Conservation (phyloP, 345 rosid species). For the Eucalyptus marginata region DNA sequence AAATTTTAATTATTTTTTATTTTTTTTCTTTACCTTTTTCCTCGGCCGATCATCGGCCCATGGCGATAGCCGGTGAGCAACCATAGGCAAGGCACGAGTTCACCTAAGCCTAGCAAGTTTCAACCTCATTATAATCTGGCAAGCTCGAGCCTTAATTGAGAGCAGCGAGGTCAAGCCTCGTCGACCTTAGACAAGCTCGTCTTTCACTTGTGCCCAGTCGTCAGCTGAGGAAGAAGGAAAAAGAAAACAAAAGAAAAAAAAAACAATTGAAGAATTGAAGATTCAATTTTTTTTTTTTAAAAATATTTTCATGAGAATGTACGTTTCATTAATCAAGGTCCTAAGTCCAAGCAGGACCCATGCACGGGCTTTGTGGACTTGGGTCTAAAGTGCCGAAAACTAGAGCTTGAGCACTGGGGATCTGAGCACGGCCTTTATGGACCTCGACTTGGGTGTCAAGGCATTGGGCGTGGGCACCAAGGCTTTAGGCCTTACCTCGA, state of each 20-base stretch:
- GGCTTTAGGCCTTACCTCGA: background rate
- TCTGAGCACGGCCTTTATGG: background rate
- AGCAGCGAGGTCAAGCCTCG: too few species aligned
- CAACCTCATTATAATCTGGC: accelerated
- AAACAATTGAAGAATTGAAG: background rate
- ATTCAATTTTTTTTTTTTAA: too few species aligned
- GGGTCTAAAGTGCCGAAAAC: accelerated
- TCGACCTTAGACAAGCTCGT: background rate
- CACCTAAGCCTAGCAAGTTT: accelerated
- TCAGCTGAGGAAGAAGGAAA: accelerated
- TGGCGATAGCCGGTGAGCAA: accelerated
- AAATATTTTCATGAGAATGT: too few species aligned
- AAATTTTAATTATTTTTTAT: too few species aligned
- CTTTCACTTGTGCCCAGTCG: background rate
- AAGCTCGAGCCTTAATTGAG: background rate
- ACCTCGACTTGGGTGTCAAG: background rate
- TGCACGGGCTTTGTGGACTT: background rate
- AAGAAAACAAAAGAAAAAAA: too few species aligned
- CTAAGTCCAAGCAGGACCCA: background rate
- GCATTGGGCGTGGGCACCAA: background rate
- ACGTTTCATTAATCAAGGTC: background rate
- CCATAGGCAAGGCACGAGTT: background rate
- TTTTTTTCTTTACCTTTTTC: background rate
- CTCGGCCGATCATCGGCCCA: accelerated
- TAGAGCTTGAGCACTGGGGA: background rate